Percentiles rank a stretch among this genome's conserved stretches.
These are phyloP conservation scores for Spencermartinsiella europaea DNA, from an alignment of 805 yeast genomes.

Conservation along the genomic window DNA sequence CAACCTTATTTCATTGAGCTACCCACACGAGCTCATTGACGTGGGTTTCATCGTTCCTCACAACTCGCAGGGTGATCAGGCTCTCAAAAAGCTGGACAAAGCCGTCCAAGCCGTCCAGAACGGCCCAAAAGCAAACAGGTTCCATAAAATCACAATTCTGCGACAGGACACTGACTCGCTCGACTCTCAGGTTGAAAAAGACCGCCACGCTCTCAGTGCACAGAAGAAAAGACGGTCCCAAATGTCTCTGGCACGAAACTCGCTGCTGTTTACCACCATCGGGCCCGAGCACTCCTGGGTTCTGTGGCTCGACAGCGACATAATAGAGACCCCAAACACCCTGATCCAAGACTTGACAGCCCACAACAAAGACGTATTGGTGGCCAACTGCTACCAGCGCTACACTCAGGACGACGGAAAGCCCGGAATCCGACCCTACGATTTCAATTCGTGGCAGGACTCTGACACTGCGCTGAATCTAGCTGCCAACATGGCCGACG, in stretches of 20 bases:
- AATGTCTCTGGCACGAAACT: slow-evolving; percentile 94
- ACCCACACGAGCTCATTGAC: slow-evolving; percentile 81
- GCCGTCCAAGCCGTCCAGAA: slow-evolving; percentile 73
- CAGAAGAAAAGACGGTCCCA: slow-evolving; percentile 85
- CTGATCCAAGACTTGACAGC: slow-evolving; percentile 80
- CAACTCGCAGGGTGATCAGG: slow-evolving; percentile 72
- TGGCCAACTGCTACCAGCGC: slow-evolving; percentile 92
- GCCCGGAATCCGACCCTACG: slow-evolving; percentile 75
- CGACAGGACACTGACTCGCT: slow-evolving; percentile 82
- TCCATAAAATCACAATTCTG: slow-evolving; percentile 77
- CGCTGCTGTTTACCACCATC: slow-evolving; percentile 79
- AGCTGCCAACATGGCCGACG: slow-evolving; percentile 70
- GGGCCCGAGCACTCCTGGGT: slow-evolving; percentile 93
- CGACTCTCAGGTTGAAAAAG: slow-evolving; percentile 72
- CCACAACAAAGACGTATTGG: slow-evolving; percentile 81
- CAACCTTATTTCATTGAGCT: slow-evolving; percentile 65
- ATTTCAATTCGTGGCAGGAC: slow-evolving; percentile 84
- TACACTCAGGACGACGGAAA: slow-evolving; percentile 56
- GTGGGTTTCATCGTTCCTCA: slow-evolving; percentile 91
- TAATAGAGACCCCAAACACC: slow-evolving; percentile 79
- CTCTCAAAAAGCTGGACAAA: slow-evolving; percentile 62
- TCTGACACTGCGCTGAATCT: slow-evolving; percentile 70
- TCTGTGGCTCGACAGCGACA: slow-evolving; percentile 93
- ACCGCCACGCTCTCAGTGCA: slow-evolving; percentile 78
- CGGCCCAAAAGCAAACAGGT: slow-evolving; percentile 48